Percentiles rank a stretch among this genome's conserved stretches.
Conservation (phyloP, 148 eudicot genomes). For the Chenopodium berlandieri region DNA sequence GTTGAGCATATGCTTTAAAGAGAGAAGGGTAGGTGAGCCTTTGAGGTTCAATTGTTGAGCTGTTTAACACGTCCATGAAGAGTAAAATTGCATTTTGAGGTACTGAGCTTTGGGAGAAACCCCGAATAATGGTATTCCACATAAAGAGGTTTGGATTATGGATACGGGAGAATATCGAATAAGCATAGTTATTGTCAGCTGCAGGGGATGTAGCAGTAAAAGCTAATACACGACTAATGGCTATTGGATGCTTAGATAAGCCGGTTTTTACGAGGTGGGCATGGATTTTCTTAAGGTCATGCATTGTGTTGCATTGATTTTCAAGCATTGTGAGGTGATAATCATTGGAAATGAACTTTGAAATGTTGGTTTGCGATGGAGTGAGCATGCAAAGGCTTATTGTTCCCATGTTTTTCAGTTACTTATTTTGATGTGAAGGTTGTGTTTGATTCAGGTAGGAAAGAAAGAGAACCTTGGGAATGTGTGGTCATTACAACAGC, state of each 20-base stretch:
- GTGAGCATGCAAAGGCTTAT: slow-evolving; percentile 15
- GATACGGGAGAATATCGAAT: slow-evolving; percentile 38
- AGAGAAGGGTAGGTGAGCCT: slow-evolving; percentile 56
- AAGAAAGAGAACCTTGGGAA: too few species aligned
- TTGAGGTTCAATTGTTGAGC: slow-evolving; percentile 37
- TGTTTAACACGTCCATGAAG: slow-evolving; percentile 43
- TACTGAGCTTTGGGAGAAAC: slow-evolving; percentile 42
- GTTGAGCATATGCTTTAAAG: slow-evolving; percentile 51
- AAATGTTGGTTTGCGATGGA: slow-evolving; percentile 15
- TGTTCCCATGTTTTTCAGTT: slow-evolving; percentile 13
- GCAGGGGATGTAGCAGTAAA: slow-evolving; percentile 31
- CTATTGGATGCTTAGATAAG: slow-evolving; percentile 40
- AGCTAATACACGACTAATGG: slow-evolving; percentile 44
- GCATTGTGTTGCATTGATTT: slow-evolving; percentile 39
- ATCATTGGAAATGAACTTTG: slow-evolving; percentile 42
- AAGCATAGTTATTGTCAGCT: slow-evolving; percentile 46
- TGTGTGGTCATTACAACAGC: too few species aligned
- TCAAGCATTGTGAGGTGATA: slow-evolving; percentile 42
- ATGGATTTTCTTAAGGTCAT: slow-evolving; percentile 46
- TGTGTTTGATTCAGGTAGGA: neutral
- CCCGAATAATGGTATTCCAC: slow-evolving; percentile 65
- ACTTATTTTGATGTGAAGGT: neutral
- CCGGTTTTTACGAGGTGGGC: slow-evolving; percentile 56
- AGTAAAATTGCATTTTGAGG: slow-evolving; percentile 41
- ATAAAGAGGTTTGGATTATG: slow-evolving; percentile 39